Conservation (phyloP, 352 stramenopile species). For the Pythium monospermum region DNA sequence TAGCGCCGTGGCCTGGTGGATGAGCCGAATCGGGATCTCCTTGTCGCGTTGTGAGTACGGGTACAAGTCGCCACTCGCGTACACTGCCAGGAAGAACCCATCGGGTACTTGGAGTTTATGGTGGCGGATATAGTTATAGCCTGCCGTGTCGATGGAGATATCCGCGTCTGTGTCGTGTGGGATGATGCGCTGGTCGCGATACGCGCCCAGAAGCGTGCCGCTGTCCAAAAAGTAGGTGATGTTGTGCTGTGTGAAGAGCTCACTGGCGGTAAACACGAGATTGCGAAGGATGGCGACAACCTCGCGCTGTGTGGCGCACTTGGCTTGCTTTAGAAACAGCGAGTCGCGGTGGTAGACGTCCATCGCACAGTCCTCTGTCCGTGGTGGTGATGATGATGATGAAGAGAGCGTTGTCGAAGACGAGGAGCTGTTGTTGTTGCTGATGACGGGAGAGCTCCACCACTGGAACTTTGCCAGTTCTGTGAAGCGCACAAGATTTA, state of each 20-base stretch:
- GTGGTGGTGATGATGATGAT: too few species aligned
- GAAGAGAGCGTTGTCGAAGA: too few species aligned
- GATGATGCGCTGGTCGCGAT: constrained; percentile 23
- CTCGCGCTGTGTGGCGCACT: constrained; percentile 5
- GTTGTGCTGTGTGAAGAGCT: constrained; percentile 9
- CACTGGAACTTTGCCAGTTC: too few species aligned
- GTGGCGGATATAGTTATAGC: constrained; percentile 8
- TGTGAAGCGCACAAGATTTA: too few species aligned
- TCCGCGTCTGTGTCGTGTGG: constrained; percentile 22
- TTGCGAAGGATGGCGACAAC: constrained; percentile 13
- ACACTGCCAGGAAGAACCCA: constrained; percentile 5
- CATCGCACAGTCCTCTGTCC: too few species aligned
- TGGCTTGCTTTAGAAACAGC: constrained; percentile 3
- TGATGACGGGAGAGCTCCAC: too few species aligned
- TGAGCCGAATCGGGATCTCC: constrained; percentile 11
- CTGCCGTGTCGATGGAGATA: constrained; percentile 11
- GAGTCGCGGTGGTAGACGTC: constrained; percentile 2
- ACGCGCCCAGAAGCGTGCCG: constrained; percentile 21
- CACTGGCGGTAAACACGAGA: constrained; percentile 12
- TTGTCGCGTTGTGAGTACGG: constrained; percentile 12
- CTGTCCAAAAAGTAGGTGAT: constrained; percentile 6
- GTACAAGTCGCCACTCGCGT: constrained; percentile 10
- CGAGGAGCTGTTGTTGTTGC: too few species aligned
- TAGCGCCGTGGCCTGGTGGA: constrained; percentile 6
- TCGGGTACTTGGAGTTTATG: constrained; percentile 8